Conservation (phyloP, 148 eudicot species). For the Arctostaphylos glauca region DNA sequence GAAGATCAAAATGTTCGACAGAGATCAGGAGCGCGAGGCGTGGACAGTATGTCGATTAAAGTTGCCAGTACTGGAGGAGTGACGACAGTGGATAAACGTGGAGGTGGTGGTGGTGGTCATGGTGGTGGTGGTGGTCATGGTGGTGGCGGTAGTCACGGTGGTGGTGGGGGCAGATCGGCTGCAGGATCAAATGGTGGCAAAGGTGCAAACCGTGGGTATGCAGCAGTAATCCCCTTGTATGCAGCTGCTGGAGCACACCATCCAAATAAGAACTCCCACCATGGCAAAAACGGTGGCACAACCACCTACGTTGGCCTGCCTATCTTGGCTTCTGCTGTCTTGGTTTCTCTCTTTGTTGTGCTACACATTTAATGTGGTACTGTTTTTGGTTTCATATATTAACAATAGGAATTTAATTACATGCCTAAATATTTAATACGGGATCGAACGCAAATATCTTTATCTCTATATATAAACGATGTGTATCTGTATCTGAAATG, state of each 20-base stretch:
- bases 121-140: not conserved
- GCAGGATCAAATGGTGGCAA: not conserved
- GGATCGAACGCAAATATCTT: no score
- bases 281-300: not conserved
- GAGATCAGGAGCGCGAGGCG: not conserved
- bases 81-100: not conserved
- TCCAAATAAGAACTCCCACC: not conserved
- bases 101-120: not conserved
- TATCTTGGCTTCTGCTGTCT: not conserved
- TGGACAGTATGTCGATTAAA: not conserved
- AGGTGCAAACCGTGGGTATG: not conserved
- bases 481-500: no score
- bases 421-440: no score
- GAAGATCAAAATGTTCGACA: not conserved
- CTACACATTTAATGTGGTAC: not conserved
- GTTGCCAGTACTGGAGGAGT: not conserved
- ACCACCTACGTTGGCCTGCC: not conserved
- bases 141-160: not conserved
- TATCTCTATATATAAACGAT: no score
- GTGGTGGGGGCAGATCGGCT: not conserved
- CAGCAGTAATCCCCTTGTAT: constrained; percentile 9
- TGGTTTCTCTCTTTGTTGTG: not conserved
- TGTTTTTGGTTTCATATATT: not conserved
- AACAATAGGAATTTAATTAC: not conserved
- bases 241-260: constrained; percentile 8